Evolutionary conservation across 257 asterid genomes (phyloP), one percentile per base, ranked within the genome.

Genomic region (Coffea eugenioides): DNA sequence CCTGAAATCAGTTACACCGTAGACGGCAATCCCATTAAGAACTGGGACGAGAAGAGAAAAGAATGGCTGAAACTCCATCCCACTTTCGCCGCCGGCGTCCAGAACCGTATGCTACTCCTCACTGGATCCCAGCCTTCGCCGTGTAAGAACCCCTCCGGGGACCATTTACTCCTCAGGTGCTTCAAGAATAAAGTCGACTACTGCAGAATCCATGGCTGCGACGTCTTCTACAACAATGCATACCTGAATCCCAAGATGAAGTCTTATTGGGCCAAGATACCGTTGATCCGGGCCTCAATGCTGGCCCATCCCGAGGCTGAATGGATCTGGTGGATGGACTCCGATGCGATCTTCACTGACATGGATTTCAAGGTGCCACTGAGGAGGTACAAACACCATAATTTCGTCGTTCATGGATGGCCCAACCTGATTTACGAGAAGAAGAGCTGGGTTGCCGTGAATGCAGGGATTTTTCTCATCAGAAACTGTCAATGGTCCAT

Each of bases 401-500:
- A 92, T 73, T 77, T 94, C 18, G 89, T 92, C 0, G 90, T 92
- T 45, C 94, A 91, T 43, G 98, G 98, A 1, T 92, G 97, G 97
- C 94, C 93, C 14, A 76, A 91, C 31, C 31, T 82, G 87, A 84
- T 92, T 20, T 87, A 86, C 83, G 87, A 87, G 78, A 82, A 91
- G 74, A 89, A 83, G 81, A 94, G 97, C 77, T 94, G 98, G 98
- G 92, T 94, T 0, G 84, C 93, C 0, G 77, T 91, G 0, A 94
- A 92, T 77, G 93, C 98, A 0, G 98, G 97, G 3, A 89, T 90
- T 51, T 91, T 94, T 14, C 79, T 94, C 79, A 86, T 94, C 0
- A 77, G 97, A 13, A 94, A 92, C 69, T 94, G 97, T 10, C 95
- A 92, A 45, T 92, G 98, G 97, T 87, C 98, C 16, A 87, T 94